Percentiles rank a stretch among this genome's conserved stretches.
Conservation (phyloP, 78 protist species). For the Ministeria vibrans region DNA sequence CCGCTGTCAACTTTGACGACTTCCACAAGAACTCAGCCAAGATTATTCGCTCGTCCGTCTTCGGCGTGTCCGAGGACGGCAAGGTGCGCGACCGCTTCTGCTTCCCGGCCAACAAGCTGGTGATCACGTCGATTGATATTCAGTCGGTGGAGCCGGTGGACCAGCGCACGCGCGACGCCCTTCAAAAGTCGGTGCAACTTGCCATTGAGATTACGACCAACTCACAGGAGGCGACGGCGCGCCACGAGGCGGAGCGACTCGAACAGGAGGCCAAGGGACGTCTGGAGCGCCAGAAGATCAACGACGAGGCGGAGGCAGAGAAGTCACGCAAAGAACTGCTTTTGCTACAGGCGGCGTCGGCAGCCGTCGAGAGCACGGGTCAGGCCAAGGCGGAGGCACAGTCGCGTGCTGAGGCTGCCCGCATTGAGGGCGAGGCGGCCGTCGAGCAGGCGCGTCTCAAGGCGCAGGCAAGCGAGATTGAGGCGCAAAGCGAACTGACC, state of each 20-base stretch:
- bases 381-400: constrained; percentile 79
- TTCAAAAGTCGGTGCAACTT: constrained; percentile 32
- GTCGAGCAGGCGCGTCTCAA: constrained; percentile 66
- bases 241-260: constrained; percentile 68
- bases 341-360: constrained; percentile 62
- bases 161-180: constrained; percentile 80
- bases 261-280: constrained; percentile 81
- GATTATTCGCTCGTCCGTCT: constrained; percentile 79
- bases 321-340: constrained; percentile 46
- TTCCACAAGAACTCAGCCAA: constrained; percentile 82
- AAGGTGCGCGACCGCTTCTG: constrained; percentile 30
- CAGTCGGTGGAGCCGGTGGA: constrained; percentile 91
- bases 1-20: constrained; percentile 74
- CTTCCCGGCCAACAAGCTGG: constrained; percentile 72
- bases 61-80: constrained; percentile 60
- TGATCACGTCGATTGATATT: constrained; percentile 85
- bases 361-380: constrained; percentile 63
- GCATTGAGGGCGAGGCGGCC: constrained; percentile 66
- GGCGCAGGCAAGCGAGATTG: constrained; percentile 62
- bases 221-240: constrained; percentile 82
- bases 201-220: constrained; percentile 81
- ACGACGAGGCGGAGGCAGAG: constrained; percentile 74
- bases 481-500: constrained; percentile 50
- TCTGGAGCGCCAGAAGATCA: constrained; percentile 69
- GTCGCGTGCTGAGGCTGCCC: constrained; percentile 71